phyloP scores from a whole-genome alignment of 163 green algal species.

The Scenedesmus sp. region DNA sequence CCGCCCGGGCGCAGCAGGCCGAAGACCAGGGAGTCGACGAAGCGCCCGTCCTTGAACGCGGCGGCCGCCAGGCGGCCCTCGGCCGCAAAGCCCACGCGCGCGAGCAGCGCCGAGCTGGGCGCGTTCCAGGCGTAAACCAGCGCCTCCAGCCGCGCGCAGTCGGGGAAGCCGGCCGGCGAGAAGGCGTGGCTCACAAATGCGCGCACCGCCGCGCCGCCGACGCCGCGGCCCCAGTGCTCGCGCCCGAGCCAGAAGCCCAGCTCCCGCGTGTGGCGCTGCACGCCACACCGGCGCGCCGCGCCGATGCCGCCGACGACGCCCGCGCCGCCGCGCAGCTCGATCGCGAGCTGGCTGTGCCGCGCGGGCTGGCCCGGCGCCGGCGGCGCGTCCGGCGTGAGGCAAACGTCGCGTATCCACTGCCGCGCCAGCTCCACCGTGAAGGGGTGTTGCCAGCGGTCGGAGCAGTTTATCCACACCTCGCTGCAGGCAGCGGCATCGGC shows the following conservation, averaged over 20 bases:
- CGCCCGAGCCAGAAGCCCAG: background rate
- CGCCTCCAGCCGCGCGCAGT: background rate
- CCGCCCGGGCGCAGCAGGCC: background rate
- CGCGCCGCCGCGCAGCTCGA: no score
- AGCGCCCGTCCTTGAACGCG: background rate
- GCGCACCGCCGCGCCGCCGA: background rate
- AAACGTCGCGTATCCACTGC: no score
- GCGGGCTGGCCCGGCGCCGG: no score
- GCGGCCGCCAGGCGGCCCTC: background rate
- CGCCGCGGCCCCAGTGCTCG: background rate
- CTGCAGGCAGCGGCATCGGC: no score
- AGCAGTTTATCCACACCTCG: no score
- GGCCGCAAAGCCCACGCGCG: background rate
- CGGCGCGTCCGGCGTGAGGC: no score
- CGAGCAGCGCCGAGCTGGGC: background rate
- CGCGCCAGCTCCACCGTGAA: no score
- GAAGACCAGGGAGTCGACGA: background rate
- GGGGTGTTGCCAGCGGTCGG: no score
- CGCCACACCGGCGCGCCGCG: no score
- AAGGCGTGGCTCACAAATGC: background rate
- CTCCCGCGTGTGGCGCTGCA: no score
- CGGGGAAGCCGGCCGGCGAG: background rate
- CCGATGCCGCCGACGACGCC: no score
- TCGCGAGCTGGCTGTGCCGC: no score
- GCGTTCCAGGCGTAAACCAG: background rate